Evolutionary conservation across 371 early-diverging fungal genomes (phyloP).

Genomic region (Cokeromyces recurvatus): DNA sequence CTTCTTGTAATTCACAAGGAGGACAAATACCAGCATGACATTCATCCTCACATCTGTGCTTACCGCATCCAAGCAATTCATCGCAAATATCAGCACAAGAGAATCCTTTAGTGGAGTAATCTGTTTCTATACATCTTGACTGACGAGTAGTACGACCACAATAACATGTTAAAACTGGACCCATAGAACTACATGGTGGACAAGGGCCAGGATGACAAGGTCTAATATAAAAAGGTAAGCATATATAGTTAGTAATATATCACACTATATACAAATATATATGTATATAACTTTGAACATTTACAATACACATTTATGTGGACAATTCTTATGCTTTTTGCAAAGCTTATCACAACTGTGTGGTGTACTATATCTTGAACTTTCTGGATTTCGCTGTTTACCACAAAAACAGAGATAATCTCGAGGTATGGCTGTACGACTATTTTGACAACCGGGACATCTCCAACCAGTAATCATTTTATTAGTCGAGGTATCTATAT

Average conservation of each 20-base stretch:
- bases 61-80: conserved; percentile 67
- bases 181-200: conserved; percentile 80
- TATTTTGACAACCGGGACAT: conserved; percentile 92
- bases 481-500: conserved; percentile 25
- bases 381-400: conserved; percentile 68
- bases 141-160: conserved; percentile 71
- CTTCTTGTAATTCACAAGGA: conserved; percentile 54
- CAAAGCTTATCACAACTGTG: conserved; percentile 85
- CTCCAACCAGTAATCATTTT: conserved; percentile 62
- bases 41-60: conserved; percentile 57
- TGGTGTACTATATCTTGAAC: conserved; percentile 63
- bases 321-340: conserved; percentile 56
- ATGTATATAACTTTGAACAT: too few relatives aligned
- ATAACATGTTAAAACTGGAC: conserved; percentile 70
- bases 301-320: conserved; percentile 65
- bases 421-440: conserved; percentile 57
- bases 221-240: too few relatives aligned
- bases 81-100: conserved; percentile 68
- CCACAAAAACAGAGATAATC: conserved; percentile 88
- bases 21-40: conserved; percentile 73
- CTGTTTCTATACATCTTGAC: conserved; percentile 66
- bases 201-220: conserved; percentile 96
- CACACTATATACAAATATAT: neutral
- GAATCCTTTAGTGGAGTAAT: conserved; percentile 51
- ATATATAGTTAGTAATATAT: neutral